Conservation (phyloP, 2,329 filamentous ascomycete species). For the Neonectria magnoliae region DNA sequence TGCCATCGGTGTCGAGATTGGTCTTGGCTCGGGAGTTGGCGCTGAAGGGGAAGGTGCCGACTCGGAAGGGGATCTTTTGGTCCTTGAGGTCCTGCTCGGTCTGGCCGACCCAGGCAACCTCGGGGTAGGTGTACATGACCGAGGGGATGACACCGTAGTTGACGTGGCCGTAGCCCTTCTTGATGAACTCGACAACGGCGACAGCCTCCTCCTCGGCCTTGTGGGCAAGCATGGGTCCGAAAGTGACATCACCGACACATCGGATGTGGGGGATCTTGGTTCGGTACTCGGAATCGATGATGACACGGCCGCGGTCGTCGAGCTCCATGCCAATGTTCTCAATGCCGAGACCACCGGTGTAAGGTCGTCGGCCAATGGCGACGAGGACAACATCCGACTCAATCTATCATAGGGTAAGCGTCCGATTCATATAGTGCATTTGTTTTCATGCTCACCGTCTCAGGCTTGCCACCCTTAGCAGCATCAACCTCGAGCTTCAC, state of each 20-base stretch:
- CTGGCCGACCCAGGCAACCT: conserved; percentile 98
- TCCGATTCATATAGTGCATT: not conserved
- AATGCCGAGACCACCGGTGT: conserved; percentile 89
- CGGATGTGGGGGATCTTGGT: conserved; percentile 98
- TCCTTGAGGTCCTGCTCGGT: conserved; percentile 96
- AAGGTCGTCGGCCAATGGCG: conserved; percentile 94
- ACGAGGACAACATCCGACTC: conserved; percentile 96
- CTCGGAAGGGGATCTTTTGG: conserved; percentile 88
- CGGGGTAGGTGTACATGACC: conserved; percentile 99
- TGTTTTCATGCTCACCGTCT: conserved; percentile 72
- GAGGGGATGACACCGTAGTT: conserved; percentile 98
- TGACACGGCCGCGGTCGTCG: conserved; percentile 91
- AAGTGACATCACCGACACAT: conserved; percentile 94
- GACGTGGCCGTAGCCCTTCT: conserved; percentile 97
- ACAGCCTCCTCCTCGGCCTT: conserved; percentile 99
- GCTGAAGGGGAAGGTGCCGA: conserved; percentile 95
- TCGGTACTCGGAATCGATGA: conserved; percentile 99
- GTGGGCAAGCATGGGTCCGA: conserved; percentile 98
- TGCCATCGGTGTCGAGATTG: conserved; percentile 93
- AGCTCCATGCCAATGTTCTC: conserved; percentile 94
- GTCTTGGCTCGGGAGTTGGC: conserved; percentile 99
- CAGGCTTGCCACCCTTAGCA: conserved; percentile 94
- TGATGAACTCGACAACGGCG: conserved; percentile 95
- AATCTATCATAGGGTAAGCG: conserved; percentile 64
- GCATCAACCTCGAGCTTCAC: conserved; percentile 88